Conservation (phyloP, 176 grass and related monocot species). For the Echinochloa phyllopogon region DNA sequence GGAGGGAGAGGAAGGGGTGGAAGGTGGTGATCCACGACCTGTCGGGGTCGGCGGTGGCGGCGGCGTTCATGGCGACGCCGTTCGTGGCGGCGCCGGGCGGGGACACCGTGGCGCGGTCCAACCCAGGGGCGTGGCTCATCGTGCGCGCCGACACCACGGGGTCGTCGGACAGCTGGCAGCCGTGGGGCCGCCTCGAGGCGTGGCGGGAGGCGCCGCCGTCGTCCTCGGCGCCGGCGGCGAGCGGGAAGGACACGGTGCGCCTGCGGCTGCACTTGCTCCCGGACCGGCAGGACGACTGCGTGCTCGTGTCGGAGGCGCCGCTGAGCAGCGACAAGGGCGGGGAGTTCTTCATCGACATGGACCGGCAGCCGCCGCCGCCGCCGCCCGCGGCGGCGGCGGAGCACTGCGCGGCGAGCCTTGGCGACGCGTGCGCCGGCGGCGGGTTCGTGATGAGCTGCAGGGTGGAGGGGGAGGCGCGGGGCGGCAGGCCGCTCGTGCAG, state of each 20-base stretch:
- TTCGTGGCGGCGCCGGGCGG: conserved; percentile 80
- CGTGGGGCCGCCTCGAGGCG: conserved; percentile 89
- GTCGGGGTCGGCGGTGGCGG: conserved; percentile 79
- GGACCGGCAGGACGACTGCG: conserved; percentile 69
- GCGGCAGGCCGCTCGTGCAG: conserved; percentile 69
- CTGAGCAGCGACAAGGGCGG: conserved; percentile 77
- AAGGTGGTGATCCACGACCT: conserved; percentile 90
- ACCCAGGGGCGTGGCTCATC: conserved; percentile 90
- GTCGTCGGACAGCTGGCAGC: conserved; percentile 76
- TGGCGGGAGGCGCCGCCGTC: conserved; percentile 59
- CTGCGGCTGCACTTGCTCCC: conserved; percentile 66
- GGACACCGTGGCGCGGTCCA: conserved; percentile 81
- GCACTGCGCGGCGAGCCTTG: conserved; percentile 21
- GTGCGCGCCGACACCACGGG: conserved; percentile 46
- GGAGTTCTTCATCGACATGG: conserved; percentile 87
- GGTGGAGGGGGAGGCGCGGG: conserved; percentile 64
- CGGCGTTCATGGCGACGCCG: conserved; percentile 92
- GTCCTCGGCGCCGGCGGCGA: neutral
- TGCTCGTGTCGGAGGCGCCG: conserved; percentile 67
- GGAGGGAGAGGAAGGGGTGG: conserved; percentile 79
- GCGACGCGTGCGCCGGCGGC: conserved; percentile 22
- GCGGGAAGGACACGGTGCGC: conserved; percentile 43
- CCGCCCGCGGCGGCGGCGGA: neutral
- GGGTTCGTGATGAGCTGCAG: conserved; percentile 93
- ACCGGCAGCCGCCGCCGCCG: conserved; percentile 7